Evolutionary conservation across 75 land plant species (phyloP), one percentile per base, ranked within the genome.

Genomic region (Adiantum capillusveneris): DNA sequence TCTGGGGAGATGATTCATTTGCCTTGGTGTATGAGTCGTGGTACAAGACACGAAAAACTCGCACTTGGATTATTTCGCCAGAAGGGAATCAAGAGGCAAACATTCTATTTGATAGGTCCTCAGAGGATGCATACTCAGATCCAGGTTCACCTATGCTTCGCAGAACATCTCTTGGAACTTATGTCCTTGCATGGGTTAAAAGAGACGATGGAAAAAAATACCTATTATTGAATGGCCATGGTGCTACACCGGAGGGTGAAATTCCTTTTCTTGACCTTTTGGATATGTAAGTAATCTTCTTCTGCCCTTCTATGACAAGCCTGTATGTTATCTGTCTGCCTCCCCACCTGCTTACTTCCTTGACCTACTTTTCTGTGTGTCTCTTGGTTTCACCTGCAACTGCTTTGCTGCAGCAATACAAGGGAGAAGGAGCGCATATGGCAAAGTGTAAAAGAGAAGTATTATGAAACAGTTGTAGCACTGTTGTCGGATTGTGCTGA

Each of bases 111-210:
- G 97, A 92, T 68, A 75, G 97, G 62, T 92, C 97, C 57, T 85
- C 89, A 25, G 97, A 92, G 60, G 97, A 92, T 75, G 97, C 78
- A 7, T 92, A 92, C 61, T 85, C 97, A 46, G 95, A 92, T 70
- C 97, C 95, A 54, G 97, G 97, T 16, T 88, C 97, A 17, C 95
- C 97, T 17, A 85, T 92, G 95, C 37, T 83, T 56, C 75, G 97
- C 34, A 78, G 97, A 70, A 92, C 90, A 53, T 55, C 76, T 24
- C 56, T 63, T 44, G 97, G 97, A 37, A 88, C 97, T 29, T 85
- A 92, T 73, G 84, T 92, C 16, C 81, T 92, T 53, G 97, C 90
- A 31, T 84, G 81, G 60, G 49, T 92, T 27, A 85, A 73, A 45
- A 88, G 76, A 48, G 63, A 72, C 60, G 83, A 85, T 60, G 83